Evolutionary conservation across 306 rosid species (phyloP).

Genomic region (Cicer pinnatifidum): DNA sequence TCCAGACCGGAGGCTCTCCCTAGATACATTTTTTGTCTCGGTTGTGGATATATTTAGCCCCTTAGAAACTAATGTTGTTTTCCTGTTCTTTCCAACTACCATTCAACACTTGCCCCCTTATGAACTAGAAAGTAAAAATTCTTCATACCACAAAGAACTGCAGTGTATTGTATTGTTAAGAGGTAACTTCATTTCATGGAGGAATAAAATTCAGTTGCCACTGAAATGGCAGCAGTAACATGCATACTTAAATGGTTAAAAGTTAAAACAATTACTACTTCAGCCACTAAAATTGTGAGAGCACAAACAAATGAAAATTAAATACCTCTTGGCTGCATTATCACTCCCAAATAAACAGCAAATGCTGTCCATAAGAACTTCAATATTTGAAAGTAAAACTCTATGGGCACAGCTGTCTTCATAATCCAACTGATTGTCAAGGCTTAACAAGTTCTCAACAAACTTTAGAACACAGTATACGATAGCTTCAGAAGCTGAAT

Average conservation of each 20-base stretch:
- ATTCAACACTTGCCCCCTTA: slow-evolving; percentile 18
- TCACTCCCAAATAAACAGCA: slow-evolving; percentile 68
- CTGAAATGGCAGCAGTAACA: slow-evolving; percentile 9
- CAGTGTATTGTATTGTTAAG: neutral
- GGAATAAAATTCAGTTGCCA: slow-evolving; percentile 2
- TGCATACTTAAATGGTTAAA: slow-evolving; percentile 23
- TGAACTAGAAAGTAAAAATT: neutral
- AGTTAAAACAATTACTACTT: slow-evolving; percentile 1
- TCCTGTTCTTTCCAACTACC: neutral
- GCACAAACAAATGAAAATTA: slow-evolving; percentile 29
- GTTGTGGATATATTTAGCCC: neutral
- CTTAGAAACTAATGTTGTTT: neutral
- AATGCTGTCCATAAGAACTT: slow-evolving; percentile 68
- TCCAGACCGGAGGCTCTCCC: neutral
- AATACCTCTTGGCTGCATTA: slow-evolving; percentile 75
- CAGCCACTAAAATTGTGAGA: slow-evolving; percentile 24
- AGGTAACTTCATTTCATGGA: slow-evolving; percentile 22
- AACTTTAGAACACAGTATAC: slow-evolving; percentile 74
- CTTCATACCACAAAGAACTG: slow-evolving; percentile 14
- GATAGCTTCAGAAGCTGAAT: slow-evolving; percentile 78
- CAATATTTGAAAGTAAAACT: slow-evolving; percentile 65
- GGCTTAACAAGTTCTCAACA: slow-evolving; percentile 75
- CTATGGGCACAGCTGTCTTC: slow-evolving; percentile 55
- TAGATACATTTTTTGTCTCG: neutral
- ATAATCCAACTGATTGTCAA: slow-evolving; percentile 62